phyloP scores from a whole-genome alignment of 1,284 basidiomycete species.

The Wolfiporia cocos region DNA sequence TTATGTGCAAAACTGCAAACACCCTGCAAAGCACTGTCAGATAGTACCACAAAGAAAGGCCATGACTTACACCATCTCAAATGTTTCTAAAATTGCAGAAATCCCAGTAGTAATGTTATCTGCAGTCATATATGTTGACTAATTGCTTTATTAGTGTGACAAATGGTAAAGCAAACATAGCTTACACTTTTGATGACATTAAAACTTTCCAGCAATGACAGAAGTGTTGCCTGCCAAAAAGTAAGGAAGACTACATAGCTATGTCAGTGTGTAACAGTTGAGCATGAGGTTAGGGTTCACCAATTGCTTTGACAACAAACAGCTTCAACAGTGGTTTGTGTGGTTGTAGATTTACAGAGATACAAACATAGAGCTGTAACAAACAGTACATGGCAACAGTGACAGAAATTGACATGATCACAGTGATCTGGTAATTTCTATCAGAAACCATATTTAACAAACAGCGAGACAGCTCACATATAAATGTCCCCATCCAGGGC shows the following conservation, averaged over 20 bases:
- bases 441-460: not conserved
- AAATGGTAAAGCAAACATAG: not conserved
- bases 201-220: constrained; percentile 55
- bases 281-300: too few species aligned
- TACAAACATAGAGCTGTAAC: constrained; percentile 66
- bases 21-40: constrained; percentile 29
- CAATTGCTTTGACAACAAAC: constrained; percentile 70
- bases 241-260: constrained; percentile 60
- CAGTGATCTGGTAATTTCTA: constrained; percentile 38
- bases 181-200: constrained; percentile 63
- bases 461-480: constrained; percentile 38
- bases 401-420: constrained; percentile 69
- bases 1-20: constrained; percentile 69
- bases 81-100: constrained; percentile 61
- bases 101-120: constrained; percentile 73
- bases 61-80: constrained; percentile 67
- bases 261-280: not conserved
- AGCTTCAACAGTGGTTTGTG: constrained; percentile 67
- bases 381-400: constrained; percentile 78
- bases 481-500: constrained; percentile 62
- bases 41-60: not conserved
- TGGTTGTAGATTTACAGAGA: constrained; percentile 49
- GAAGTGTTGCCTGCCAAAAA: constrained; percentile 71
- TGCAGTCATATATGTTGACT: constrained; percentile 67
- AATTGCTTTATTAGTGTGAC: not conserved